A percentile compares a stretch with the other conserved stretches of the same genome.
Conservation (phyloP, 768 basidiomycete species). For the Lentinula sp. region DNA sequence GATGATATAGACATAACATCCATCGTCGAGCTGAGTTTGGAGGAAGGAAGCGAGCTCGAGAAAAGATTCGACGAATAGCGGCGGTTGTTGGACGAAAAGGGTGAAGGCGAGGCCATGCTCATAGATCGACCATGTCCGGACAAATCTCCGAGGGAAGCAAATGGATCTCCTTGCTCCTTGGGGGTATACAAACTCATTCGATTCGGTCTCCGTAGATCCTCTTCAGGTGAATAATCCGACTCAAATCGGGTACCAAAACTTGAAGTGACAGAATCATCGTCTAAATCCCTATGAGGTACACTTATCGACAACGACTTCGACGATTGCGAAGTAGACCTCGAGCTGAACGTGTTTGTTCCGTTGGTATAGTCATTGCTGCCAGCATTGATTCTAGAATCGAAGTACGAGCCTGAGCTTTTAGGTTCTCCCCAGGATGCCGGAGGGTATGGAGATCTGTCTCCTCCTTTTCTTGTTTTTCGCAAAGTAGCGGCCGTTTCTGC, state of each 20-base stretch:
- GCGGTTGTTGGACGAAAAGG: slow-evolving; percentile 3
- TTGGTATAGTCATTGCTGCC: background rate
- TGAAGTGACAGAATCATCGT: slow-evolving; percentile 7
- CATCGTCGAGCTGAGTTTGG: background rate
- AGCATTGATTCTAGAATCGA: slow-evolving; percentile 19
- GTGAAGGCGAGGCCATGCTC: slow-evolving; percentile 8
- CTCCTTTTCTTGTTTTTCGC: slow-evolving; percentile 41
- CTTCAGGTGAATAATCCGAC: slow-evolving; percentile 32
- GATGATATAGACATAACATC: background rate
- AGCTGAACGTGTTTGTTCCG: background rate
- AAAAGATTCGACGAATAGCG: slow-evolving; percentile 10
- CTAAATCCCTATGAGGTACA: background rate
- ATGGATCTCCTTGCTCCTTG: slow-evolving; percentile 19
- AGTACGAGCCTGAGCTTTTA: slow-evolving; percentile 49
- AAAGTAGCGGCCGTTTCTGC: slow-evolving; percentile 25
- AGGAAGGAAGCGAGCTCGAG: background rate
- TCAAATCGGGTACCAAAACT: slow-evolving; percentile 39
- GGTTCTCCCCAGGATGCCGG: slow-evolving; percentile 55
- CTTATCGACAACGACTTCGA: slow-evolving; percentile 26
- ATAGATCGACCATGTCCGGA: slow-evolving; percentile 10
- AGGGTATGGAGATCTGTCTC: slow-evolving; percentile 42
- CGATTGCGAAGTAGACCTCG: slow-evolving; percentile 14
- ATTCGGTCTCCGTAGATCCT: slow-evolving; percentile 14
- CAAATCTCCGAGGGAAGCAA: slow-evolving; percentile 23
- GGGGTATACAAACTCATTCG: slow-evolving; percentile 24